These are phyloP conservation scores for Canavalia gladiata DNA, from an alignment of 306 rosid genomes.

Conservation along the genomic window DNA sequence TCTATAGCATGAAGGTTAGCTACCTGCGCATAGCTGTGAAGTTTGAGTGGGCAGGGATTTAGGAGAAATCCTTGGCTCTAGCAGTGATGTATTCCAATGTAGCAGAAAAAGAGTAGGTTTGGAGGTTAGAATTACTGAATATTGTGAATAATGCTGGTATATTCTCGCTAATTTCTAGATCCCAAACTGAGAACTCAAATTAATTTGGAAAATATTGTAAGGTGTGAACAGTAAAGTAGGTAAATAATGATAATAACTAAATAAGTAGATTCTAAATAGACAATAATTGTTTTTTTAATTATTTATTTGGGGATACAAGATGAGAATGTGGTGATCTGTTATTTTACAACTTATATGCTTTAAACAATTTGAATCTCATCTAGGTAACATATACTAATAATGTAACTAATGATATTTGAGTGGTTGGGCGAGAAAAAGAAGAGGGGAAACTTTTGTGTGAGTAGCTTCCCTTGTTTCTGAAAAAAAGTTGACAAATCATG, in stretches of 20 bases:
- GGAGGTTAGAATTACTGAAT: background rate
- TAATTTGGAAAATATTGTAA: conserved; percentile 5
- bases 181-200: background rate
- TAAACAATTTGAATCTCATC: conserved; percentile 5
- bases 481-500: background rate
- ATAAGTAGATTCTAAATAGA: background rate
- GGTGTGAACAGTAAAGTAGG: background rate
- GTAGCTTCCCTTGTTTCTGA: background rate
- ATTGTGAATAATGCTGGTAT: conserved; percentile 5
- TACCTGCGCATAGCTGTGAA: conserved; percentile 13
- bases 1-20: conserved; percentile 3
- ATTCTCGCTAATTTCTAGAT: conserved; percentile 25
- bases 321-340: background rate
- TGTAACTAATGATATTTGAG: background rate
- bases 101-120: background rate
- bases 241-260: background rate
- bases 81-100: background rate
- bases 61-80: background rate
- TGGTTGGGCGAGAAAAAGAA: background rate
- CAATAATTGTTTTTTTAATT: background rate
- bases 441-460: background rate
- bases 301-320: background rate
- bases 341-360: conserved; percentile 18
- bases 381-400: background rate
- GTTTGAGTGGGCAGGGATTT: background rate